Base-by-base conservation (phyloP, 768 basidiomycete genomes). In the Neoboletus brunneissimus region DNA sequence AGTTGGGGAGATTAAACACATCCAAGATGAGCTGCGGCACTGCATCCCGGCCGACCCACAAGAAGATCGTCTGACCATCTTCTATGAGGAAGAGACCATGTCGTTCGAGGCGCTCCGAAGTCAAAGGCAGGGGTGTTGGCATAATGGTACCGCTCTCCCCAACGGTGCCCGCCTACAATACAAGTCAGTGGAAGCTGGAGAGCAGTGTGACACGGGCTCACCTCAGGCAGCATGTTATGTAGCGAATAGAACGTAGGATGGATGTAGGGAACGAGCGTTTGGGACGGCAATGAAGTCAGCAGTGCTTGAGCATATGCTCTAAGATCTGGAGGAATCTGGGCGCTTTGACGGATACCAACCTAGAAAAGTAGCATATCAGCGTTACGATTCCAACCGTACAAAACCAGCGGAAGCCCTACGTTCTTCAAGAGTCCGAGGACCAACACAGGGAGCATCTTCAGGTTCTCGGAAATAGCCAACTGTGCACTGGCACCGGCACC, bases 41-140 rank as follows among this genome's bases (percentile, higher is more conserved):
- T 9, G 97, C 94, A 70, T 98, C 96, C 31, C 94, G 86, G n/a
- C 97, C 97, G 48, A 99, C 85, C 89, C 93, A 98, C 47, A 98
- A 79, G 85, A 99, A 98, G 67, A 99, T 91, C 22, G 91, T 95
- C 73, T 98, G 97, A 1, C 91, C 91, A 71, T 98, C 96, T 72
- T 98, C 97, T 63, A 99, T 97, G 59, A 99, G 74, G 84, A 88
- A 98, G 53, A 99, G 78, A 55, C 97, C 97, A 65, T 98, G 94
- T 48, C 95, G 80, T 73, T 98, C 95, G 51, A 99, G 78, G 38
- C 94, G 81, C 73, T 98, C 96, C n/a, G 92, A 94, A 1, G 94
- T 95, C 55, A 94, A 82, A 25, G 96, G 95, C 5, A 97, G 77
- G 4, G 91, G 82, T 2, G 87, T 85, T 1, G 97, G 97, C 70